phyloP scores from a whole-genome alignment of 495 filamentous ascomycete genomes.

The Penicillium paradoxum region DNA sequence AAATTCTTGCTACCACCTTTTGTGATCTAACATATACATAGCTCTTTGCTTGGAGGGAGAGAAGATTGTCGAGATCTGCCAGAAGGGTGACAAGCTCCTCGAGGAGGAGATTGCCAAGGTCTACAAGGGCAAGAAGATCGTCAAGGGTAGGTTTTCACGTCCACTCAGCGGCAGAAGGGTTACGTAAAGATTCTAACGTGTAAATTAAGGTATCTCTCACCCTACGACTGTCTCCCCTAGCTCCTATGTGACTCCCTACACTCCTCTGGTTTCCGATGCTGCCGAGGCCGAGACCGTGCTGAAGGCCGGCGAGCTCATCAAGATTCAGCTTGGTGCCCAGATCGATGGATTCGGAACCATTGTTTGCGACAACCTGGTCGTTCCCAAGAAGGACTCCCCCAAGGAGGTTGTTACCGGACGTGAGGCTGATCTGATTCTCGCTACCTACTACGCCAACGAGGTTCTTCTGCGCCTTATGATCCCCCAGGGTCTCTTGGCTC shows the following conservation, averaged over 20 bases:
- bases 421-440: constrained; percentile 80
- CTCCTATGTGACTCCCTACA: constrained; percentile 95
- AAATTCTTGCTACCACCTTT: neutral
- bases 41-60: constrained; percentile 75
- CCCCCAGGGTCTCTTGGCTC: constrained; percentile 75
- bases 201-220: constrained; percentile 70
- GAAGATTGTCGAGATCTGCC: constrained; percentile 88
- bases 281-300: constrained; percentile 74
- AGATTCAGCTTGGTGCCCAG: constrained; percentile 96
- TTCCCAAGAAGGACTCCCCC: constrained; percentile 52
- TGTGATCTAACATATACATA: constrained; percentile 34
- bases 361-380: constrained; percentile 85
- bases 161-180: neutral
- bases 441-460: constrained; percentile 94
- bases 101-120: constrained; percentile 93
- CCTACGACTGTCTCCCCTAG: constrained; percentile 93
- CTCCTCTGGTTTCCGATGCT: constrained; percentile 76
- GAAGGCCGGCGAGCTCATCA: constrained; percentile 79
- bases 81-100: constrained; percentile 90
- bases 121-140: constrained; percentile 95
- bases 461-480: constrained; percentile 85
- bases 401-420: constrained; percentile 62
- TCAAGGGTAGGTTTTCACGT: constrained; percentile 61
- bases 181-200: constrained; percentile 10
- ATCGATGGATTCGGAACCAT: constrained; percentile 97